Percentiles rank a stretch among this genome's conserved stretches.
Evolutionary conservation across 805 yeast species (phyloP).

Genomic region (Wickerhamomyces bovis): DNA sequence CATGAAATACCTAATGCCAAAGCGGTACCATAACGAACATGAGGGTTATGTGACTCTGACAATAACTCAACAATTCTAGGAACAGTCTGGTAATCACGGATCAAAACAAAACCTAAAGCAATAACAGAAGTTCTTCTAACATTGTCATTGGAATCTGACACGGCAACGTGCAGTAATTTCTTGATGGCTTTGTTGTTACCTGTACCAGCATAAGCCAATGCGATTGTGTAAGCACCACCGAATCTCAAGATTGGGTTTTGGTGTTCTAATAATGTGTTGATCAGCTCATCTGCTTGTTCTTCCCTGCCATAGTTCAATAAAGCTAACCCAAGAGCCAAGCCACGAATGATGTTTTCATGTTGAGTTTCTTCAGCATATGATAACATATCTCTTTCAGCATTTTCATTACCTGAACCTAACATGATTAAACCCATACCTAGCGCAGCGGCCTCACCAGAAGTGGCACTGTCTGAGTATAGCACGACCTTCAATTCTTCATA

Average conservation of each 20-base stretch:
- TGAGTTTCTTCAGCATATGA: slow-evolving; percentile 91
- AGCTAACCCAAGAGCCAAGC: slow-evolving; percentile 87
- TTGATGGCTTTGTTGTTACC: slow-evolving; percentile 85
- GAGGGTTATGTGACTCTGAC: slow-evolving; percentile 94
- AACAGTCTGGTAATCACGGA: slow-evolving; percentile 87
- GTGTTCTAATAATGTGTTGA: slow-evolving; percentile 59
- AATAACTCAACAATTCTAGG: slow-evolving; percentile 92
- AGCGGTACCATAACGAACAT: slow-evolving; percentile 97
- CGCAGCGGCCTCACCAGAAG: slow-evolving; percentile 95
- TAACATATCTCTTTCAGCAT: slow-evolving; percentile 71
- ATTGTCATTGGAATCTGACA: slow-evolving; percentile 92
- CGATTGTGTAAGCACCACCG: slow-evolving; percentile 93
- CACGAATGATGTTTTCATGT: slow-evolving; percentile 92
- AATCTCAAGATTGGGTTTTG: slow-evolving; percentile 85
- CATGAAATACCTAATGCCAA: slow-evolving; percentile 95
- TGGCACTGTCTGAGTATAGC: slow-evolving; percentile 83
- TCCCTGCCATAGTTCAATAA: slow-evolving; percentile 82
- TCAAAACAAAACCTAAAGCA: slow-evolving; percentile 82
- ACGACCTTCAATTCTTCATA: slow-evolving; percentile 82
- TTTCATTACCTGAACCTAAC: slow-evolving; percentile 81
- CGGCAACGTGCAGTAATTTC: slow-evolving; percentile 85
- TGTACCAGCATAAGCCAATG: slow-evolving; percentile 95
- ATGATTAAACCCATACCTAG: slow-evolving; percentile 92
- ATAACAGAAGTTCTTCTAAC: slow-evolving; percentile 95
- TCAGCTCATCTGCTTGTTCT: slow-evolving; percentile 65